Evolutionary conservation across 495 filamentous ascomycete genomes (phyloP), one percentile per base, ranked within the genome.

Genomic region (Niebla homalea): DNA sequence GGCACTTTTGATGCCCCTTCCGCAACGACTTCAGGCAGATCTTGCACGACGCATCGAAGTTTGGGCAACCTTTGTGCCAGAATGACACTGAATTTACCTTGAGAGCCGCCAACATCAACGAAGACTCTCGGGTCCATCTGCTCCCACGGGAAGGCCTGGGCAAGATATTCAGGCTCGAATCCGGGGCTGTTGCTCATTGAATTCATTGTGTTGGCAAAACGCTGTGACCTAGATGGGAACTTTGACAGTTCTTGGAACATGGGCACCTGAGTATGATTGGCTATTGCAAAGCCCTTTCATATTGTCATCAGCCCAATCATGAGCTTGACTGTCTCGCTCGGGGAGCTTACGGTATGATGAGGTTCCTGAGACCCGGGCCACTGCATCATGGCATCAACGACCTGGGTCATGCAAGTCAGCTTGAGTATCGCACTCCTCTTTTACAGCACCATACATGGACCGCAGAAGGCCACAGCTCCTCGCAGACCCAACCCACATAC

Each of bases 401-500:
- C 25, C 38, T 43, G 16, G 21, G 4, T 4, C 12, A 4, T 40
- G 37, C 16, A 37, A 10, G 16, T 10, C 10, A 37, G 36, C 36
- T n/a, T 37, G 16, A 10, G 16, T 10, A 10, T n/a, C 10, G 10
- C 36, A 10, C 16, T 37, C 36, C 16, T 37, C 16, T 37, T 10
- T 10, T 43, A 8, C 10, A 44, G 42, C 14, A 20, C 5, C 52
- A 32, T 54, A 54, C 55, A 39, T 40, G 67, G 4, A 58, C 62
- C 6, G 68, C 58, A 18, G 68, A 65, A 0, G 68, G 70, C 63
- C 70, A 76, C 44, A 74, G 63, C 48, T 77, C 73, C 35, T 78
- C 74, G 16, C 60, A 58, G 50, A 70, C 69, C 60, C 73, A 70
- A 7, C 71, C 69, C 21, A 78, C 51, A 73, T 73, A 79, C 36